Percentiles rank a stretch among this genome's conserved stretches.
Evolutionary conservation across 2,329 filamentous ascomycete genomes (phyloP).

Genomic region (Chaetomium sp.): DNA sequence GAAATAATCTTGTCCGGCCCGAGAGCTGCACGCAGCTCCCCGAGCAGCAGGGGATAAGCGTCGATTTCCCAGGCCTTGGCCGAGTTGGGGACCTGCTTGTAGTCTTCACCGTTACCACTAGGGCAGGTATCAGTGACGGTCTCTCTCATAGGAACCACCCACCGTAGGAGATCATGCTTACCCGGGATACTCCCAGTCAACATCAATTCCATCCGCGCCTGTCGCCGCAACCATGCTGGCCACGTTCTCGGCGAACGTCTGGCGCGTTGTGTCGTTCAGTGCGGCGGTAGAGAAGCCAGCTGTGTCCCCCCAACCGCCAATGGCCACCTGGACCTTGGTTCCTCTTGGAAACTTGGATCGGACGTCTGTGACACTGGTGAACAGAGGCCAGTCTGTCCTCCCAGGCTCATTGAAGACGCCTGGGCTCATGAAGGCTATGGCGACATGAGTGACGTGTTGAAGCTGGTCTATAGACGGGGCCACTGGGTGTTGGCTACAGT

Average conservation of each 20-base stretch:
- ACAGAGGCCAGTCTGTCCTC: conserved; percentile 42
- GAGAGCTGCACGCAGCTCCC: conserved; percentile 51
- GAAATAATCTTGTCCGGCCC: conserved; percentile 55
- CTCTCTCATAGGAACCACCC: neutral
- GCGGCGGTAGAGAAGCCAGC: conserved; percentile 55
- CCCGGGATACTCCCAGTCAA: conserved; percentile 59
- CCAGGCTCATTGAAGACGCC: conserved; percentile 43
- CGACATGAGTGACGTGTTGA: conserved; percentile 47
- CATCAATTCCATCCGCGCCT: conserved; percentile 59
- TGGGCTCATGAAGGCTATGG: conserved; percentile 52
- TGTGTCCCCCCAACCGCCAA: conserved; percentile 70
- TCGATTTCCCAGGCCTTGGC: conserved; percentile 54
- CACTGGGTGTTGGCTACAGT: conserved; percentile 40
- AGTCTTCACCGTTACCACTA: conserved; percentile 61
- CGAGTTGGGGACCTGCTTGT: conserved; percentile 54
- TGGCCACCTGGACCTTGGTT: conserved; percentile 62
- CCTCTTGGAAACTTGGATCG: conserved; percentile 42
- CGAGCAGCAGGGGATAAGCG: conserved; percentile 55
- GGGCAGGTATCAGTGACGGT: neutral
- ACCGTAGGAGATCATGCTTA: neutral
- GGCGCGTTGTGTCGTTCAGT: conserved; percentile 43
- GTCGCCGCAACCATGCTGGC: conserved; percentile 54
- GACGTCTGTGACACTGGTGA: conserved; percentile 43
- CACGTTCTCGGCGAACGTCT: conserved; percentile 58
- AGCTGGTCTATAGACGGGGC: conserved; percentile 34